Percentiles rank a stretch among this genome's conserved stretches.
These are phyloP conservation scores for Hevea brasiliensis DNA, from an alignment of 345 rosid genomes.

Conservation along the genomic window DNA sequence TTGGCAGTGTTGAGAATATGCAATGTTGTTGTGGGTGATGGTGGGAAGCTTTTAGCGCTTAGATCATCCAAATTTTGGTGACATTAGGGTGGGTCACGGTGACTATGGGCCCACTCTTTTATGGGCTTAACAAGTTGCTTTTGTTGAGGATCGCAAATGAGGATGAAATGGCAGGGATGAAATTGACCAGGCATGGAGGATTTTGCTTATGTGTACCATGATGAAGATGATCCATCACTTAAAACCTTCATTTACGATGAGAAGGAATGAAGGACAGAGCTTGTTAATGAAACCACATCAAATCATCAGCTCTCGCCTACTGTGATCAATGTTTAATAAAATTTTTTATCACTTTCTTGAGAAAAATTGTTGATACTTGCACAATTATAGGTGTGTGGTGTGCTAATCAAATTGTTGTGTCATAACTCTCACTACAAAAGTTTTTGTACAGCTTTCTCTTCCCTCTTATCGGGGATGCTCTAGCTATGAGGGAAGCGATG, in stretches of 20 bases:
- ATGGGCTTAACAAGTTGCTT: conserved; percentile 19
- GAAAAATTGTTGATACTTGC: background rate
- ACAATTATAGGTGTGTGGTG: too few species aligned
- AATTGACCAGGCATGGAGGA: conserved; percentile 33
- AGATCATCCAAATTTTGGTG: conserved; percentile 24
- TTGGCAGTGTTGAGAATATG: too few species aligned
- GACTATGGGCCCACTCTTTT: conserved; percentile 28
- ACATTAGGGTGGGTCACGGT: conserved; percentile 26
- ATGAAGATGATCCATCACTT: conserved; percentile 16
- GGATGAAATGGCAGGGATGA: conserved; percentile 36
- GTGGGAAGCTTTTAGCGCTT: conserved; percentile 24
- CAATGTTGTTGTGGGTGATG: conserved; percentile 32
- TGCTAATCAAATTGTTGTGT: too few species aligned
- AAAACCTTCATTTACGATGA: conserved; percentile 14
- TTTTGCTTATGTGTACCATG: conserved; percentile 24
- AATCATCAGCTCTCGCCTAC: background rate
- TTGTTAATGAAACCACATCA: background rate
- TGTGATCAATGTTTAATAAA: background rate
- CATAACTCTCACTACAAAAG: too few species aligned
- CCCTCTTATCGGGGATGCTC: too few species aligned
- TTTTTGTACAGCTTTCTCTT: too few species aligned
- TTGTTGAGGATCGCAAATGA: conserved; percentile 25
- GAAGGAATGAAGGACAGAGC: conserved; percentile 14
- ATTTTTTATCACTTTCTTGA: background rate
- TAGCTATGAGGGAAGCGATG: too few species aligned